Percentiles rank a stretch among this genome's conserved stretches.
Evolutionary conservation across 352 stramenopile species (phyloP).

Genomic region (Pythium folliculosum): DNA sequence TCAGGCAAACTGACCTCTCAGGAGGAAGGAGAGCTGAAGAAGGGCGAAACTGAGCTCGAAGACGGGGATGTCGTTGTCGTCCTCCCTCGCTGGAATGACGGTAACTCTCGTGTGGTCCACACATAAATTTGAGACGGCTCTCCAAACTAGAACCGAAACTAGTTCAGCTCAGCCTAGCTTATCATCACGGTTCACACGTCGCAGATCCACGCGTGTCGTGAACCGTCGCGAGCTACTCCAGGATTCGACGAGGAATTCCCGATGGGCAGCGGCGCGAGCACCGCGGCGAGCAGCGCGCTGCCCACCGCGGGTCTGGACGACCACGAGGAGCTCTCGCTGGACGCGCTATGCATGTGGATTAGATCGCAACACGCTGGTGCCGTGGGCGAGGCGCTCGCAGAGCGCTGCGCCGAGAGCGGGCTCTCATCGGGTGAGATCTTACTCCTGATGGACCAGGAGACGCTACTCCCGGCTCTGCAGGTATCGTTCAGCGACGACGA

Average conservation of each 20-base stretch:
- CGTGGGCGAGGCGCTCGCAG: slow-evolving; percentile 17
- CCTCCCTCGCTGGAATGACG: slow-evolving; percentile 22
- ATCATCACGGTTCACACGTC: too few relatives aligned
- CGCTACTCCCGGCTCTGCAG: slow-evolving; percentile 25
- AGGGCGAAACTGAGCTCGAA: neutral
- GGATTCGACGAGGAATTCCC: too few relatives aligned
- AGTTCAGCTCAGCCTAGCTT: too few relatives aligned
- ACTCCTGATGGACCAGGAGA: slow-evolving; percentile 39
- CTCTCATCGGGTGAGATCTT: slow-evolving; percentile 30
- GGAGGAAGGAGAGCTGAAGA: slow-evolving; percentile 1
- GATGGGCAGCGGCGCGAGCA: slow-evolving; percentile 38
- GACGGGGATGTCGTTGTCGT: slow-evolving; percentile 5
- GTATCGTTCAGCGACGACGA: slow-evolving; percentile 15
- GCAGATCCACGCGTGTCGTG: neutral
- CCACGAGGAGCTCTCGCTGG: slow-evolving; percentile 27
- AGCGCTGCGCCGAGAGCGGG: slow-evolving; percentile 23
- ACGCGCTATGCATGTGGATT: slow-evolving; percentile 39
- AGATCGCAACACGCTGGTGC: slow-evolving; percentile 15
- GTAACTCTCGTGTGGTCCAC: slow-evolving; percentile 9
- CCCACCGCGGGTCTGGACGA: slow-evolving; percentile 3
- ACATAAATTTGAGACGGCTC: neutral
- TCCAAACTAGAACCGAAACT: too few relatives aligned
- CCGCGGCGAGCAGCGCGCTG: neutral
- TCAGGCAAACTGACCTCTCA: neutral
- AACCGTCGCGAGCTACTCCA: slow-evolving; percentile 14